Conservation (phyloP, 495 filamentous ascomycete species). For the Sabuloglossum arenarium region DNA sequence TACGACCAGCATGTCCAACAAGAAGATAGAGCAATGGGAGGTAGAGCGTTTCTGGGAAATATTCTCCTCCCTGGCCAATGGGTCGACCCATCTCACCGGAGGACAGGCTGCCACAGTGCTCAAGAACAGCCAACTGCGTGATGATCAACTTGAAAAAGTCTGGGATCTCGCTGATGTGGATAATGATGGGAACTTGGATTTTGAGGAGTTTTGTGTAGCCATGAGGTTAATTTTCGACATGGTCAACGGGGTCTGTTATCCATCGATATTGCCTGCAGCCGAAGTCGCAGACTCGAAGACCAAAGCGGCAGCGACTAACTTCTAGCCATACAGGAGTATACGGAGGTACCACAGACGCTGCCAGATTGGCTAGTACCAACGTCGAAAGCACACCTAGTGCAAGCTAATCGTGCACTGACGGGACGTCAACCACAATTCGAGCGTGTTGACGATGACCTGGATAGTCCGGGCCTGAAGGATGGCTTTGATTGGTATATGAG, state of each 20-base stretch:
- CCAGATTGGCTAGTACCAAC: constrained; percentile 96
- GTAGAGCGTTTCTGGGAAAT: constrained; percentile 99
- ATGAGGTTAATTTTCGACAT: constrained; percentile 96
- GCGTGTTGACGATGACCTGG: constrained; percentile 47
- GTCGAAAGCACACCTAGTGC: constrained; percentile 87
- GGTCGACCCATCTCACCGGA: constrained; percentile 68
- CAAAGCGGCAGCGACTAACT: not conserved
- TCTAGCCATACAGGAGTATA: constrained; percentile 42
- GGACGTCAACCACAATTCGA: constrained; percentile 61
- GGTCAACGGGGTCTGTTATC: constrained; percentile 67
- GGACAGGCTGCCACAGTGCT: constrained; percentile 83
- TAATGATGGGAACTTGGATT: constrained; percentile 88
- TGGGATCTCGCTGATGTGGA: constrained; percentile 98
- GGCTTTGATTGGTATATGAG: constrained; percentile 99
- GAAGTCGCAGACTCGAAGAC: no score
- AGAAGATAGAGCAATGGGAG: constrained; percentile 84
- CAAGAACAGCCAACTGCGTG: constrained; percentile 80
- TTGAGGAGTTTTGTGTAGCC: constrained; percentile 97
- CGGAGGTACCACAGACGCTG: constrained; percentile 58
- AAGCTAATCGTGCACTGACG: constrained; percentile 64
- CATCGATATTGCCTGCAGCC: no score
- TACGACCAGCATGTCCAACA: constrained; percentile 47
- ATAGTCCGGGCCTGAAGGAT: constrained; percentile 67
- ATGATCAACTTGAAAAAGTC: constrained; percentile 88
- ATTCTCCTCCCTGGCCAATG: constrained; percentile 67